Percentiles rank a stretch among this genome's conserved stretches.
phyloP scores from a whole-genome alignment of 1,284 basidiomycete species.

The Papiliotrema laurentii region DNA sequence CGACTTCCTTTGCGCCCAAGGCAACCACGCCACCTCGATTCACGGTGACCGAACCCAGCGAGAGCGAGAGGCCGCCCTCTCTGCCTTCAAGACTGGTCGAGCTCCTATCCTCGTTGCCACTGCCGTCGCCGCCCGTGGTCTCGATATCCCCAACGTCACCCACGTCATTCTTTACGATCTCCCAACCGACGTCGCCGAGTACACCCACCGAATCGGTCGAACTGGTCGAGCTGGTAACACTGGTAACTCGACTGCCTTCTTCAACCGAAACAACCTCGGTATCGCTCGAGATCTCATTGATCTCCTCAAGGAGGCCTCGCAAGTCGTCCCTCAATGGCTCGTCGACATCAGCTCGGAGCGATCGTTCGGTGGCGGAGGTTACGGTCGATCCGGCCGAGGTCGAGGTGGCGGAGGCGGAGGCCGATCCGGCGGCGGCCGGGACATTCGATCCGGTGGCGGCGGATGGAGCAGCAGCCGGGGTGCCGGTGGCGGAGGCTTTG shows the following conservation, averaged over 20 bases:
- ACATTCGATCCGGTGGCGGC: slow-evolving; percentile 30
- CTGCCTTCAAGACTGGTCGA: slow-evolving; percentile 90
- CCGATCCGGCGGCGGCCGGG: slow-evolving; percentile 24
- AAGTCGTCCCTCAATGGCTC: slow-evolving; percentile 83
- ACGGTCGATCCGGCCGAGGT: slow-evolving; percentile 56
- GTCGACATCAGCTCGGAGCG: slow-evolving; percentile 80
- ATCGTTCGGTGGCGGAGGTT: slow-evolving; percentile 59
- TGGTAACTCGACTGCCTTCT: slow-evolving; percentile 92
- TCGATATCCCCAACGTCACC: slow-evolving; percentile 99
- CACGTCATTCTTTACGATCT: slow-evolving; percentile 95
- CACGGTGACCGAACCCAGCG: slow-evolving; percentile 97
- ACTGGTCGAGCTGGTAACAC: slow-evolving; percentile 98
- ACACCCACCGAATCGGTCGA: slow-evolving; percentile 97
- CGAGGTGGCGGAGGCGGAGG: slow-evolving; percentile 24
- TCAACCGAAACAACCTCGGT: slow-evolving; percentile 86
- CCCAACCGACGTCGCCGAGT: slow-evolving; percentile 98
- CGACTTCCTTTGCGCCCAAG: slow-evolving; percentile 84
- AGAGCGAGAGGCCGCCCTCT: slow-evolving; percentile 91
- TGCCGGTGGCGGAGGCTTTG: slow-evolving; percentile 50
- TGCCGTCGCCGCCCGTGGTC: slow-evolving; percentile 95
- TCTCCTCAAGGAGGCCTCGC: slow-evolving; percentile 78
- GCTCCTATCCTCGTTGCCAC: slow-evolving; percentile 97
- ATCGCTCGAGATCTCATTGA: slow-evolving; percentile 90
- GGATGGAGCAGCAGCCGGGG: slow-evolving; percentile 62
- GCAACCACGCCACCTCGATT: slow-evolving; percentile 89